Base-by-base conservation (phyloP, 306 rosid genomes). In the Cyamopsis tetragonoloba region DNA sequence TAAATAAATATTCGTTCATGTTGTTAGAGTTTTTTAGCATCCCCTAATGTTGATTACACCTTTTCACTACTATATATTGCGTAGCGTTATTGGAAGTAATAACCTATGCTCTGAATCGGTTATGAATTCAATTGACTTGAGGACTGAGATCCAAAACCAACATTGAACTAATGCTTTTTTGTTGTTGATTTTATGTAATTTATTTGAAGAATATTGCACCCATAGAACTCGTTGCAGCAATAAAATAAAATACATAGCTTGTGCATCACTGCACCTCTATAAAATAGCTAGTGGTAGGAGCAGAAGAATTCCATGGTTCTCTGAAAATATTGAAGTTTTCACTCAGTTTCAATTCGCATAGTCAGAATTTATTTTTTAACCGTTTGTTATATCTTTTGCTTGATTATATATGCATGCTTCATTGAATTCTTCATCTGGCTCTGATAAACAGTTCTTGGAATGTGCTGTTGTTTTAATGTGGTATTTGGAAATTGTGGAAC, bases 401-500 rank as follows among this genome's bases (percentile, higher is more conserved):
- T 49, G 37, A 41, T 55, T 35, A 10, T 34, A 8, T 23, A 15
- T 34, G 44, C 39, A 27, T 49, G 28, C 20, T 65, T 19, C 2
- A 7, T 34, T 66, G 60, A 74, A 9, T 43, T 68, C 66, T 54
- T 26, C 46, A 14, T 41, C 17, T 66, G 56, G 39, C 24, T 66
- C 1, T 44, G 44, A 32, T 61, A 6, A 61, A 26, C 35, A 38
- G 18, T 55, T 62, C 11, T 35, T 26, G 41, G 54, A 59, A n/a
- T 49, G 26, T 43, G 18, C 12, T 14, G 11, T 22, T 47, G 15
- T 67, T 72, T 68, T 42, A 22, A 81, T 64, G 38, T 43, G 71
- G 17, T 32, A 7, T 71, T 11, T 58, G 74, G 58, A 22, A 68
- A 69, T 66, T 48, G 28, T 50, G 67, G 17, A 43, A 71, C 82